Percentiles rank a stretch among this genome's conserved stretches.
Evolutionary conservation across 306 rosid genomes (phyloP).

Genomic region (Vigna reflexopilosa): DNA sequence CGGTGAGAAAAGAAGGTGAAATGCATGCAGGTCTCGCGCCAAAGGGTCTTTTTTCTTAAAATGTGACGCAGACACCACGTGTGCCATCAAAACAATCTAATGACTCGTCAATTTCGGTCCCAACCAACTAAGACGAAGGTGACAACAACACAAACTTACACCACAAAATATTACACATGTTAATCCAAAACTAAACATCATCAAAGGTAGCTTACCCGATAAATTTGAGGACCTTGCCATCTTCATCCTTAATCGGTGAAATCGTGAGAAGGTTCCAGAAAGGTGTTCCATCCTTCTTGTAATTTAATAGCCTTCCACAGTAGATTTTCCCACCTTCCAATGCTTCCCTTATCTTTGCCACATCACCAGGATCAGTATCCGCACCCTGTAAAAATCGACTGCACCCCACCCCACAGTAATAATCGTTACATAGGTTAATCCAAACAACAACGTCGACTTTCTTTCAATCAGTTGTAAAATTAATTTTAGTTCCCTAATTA

Average conservation of each 20-base stretch:
- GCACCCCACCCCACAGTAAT: conserved; percentile 2
- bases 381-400: conserved; percentile 97
- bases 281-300: conserved; percentile 94
- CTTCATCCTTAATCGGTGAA: conserved; percentile 86
- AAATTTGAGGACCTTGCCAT: conserved; percentile 79
- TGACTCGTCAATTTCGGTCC: conserved; percentile 46
- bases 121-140: neutral
- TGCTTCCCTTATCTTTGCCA: conserved; percentile 77
- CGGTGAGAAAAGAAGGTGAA: neutral
- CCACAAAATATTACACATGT: neutral
- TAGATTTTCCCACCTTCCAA: conserved; percentile 63
- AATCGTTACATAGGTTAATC: too few species aligned
- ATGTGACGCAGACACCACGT: conserved; percentile 37
- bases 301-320: conserved; percentile 89
- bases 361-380: conserved; percentile 77
- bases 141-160: neutral
- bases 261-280: conserved; percentile 95
- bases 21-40: conserved; percentile 28
- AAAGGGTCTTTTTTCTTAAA: conserved; percentile 12
- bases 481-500: too few species aligned
- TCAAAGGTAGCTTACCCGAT: conserved; percentile 67
- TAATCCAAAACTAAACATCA: neutral
- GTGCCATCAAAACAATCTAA: conserved; percentile 8
- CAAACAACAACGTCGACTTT: too few species aligned
- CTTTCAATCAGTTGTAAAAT: too few species aligned